Evolutionary conservation across 306 rosid genomes (phyloP).

Genomic region (Trifolium pratense): DNA sequence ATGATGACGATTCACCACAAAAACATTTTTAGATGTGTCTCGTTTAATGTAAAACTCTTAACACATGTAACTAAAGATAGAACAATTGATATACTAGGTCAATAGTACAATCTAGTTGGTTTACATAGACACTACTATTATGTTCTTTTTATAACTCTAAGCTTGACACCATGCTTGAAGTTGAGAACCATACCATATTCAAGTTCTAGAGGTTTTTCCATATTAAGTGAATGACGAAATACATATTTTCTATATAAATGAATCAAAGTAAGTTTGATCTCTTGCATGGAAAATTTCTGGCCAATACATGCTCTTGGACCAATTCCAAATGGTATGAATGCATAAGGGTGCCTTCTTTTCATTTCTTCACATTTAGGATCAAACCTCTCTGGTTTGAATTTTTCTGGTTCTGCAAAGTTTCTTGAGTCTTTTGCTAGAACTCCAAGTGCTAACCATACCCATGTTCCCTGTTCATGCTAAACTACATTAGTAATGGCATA

Average conservation of each 20-base stretch:
- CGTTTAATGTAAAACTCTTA: no score
- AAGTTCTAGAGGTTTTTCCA: conserved; percentile 80
- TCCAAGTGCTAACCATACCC: conserved; percentile 96
- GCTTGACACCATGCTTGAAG: conserved; percentile 87
- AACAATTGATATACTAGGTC: neutral
- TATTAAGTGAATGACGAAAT: conserved; percentile 69
- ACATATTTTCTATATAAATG: conserved; percentile 75
- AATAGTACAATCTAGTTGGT: conserved; percentile 5
- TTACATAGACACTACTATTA: neutral
- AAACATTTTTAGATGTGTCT: no score
- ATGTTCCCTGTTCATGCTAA: conserved; percentile 71
- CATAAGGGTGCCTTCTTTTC: conserved; percentile 83
- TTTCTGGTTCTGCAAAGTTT: conserved; percentile 85
- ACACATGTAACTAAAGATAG: neutral
- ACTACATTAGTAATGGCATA: conserved; percentile 9
- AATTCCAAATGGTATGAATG: conserved; percentile 87
- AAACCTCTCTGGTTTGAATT: conserved; percentile 91
- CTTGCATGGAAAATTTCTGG: conserved; percentile 77
- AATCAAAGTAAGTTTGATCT: conserved; percentile 79
- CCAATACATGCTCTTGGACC: conserved; percentile 97
- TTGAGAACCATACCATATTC: conserved; percentile 88
- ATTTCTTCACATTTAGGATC: conserved; percentile 78
- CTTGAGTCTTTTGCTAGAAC: conserved; percentile 90
- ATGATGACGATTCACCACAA: neutral
- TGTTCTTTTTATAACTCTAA: conserved; percentile 61